Base-by-base conservation (phyloP, 2,329 filamentous ascomycete species). In the Orbilia blumenaviensis region DNA sequence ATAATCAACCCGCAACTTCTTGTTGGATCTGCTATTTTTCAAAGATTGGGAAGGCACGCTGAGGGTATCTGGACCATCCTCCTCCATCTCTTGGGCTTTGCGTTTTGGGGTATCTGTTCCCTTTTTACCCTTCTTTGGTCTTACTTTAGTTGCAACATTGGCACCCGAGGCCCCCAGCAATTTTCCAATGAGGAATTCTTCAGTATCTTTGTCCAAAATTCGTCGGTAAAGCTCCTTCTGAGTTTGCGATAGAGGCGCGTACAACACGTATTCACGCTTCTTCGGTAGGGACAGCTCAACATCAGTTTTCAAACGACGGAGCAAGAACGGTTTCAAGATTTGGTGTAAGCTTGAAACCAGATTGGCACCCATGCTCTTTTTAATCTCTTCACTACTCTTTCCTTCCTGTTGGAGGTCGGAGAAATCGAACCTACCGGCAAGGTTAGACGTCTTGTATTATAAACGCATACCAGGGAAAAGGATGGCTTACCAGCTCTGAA, bases 231-330 rank as follows among this genome's bases (percentile, higher is more conserved):
- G 84, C 68, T 97, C 94, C 1, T 93, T 92, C 81, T 99, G 95
- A 79, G 95, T 93, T 23, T 89, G 88, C 0, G 93, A 97, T 83
- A 99, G 89, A 0, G 95, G 95, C 0, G 95, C 95, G 80, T 95
- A 98, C 0, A 99, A 85, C 2, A 99, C 92, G 79, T 99, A 99
- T 82, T 99, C 95, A 27, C 95, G 89, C 85, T 99, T 99, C 83
- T 94, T 96, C 0, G 95, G 95, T n/a, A 99, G 86, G 54, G 93
- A 88, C 1, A 90, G 90, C 66, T 96, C 94, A 0, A 99, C 95
- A 80, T 99, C 95, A 0, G 92, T 91, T 83, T 99, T 99, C 78
- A 99, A 88, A 16, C 95, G 88, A 0, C 95, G 89, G 0, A 99
- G 85, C 0, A 99, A 85, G 79, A 99, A 90, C 0, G 95, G 95